These are phyloP conservation scores for Ilyonectria mors-panacis DNA, from an alignment of 2,329 filamentous ascomycete genomes.

Conservation along the genomic window DNA sequence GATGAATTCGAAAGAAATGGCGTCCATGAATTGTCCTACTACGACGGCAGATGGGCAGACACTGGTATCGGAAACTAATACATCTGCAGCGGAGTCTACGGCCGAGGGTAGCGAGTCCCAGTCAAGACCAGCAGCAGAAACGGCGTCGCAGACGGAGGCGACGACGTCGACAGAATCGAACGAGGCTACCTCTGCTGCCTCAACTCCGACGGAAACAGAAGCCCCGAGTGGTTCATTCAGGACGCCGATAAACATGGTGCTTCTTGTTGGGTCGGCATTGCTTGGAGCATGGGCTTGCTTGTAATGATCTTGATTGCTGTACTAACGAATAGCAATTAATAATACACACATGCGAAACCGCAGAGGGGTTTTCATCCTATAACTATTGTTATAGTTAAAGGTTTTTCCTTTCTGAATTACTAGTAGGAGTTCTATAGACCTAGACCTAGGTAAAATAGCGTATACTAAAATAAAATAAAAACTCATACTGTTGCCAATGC, in stretches of 20 bases:
- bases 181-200: background rate
- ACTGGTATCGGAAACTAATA: background rate
- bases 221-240: slow-evolving; percentile 4
- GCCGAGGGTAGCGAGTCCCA: background rate
- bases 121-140: background rate
- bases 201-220: slow-evolving; percentile 1
- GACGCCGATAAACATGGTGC: background rate
- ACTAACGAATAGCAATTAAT: background rate
- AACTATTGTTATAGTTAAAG: no score
- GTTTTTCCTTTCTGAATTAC: no score
- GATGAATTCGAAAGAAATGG: background rate
- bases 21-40: background rate
- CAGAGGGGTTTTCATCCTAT: no score
- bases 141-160: background rate
- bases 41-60: background rate
- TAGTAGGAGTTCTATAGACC: no score
- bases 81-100: background rate
- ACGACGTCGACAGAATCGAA: background rate
- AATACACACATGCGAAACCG: background rate
- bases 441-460: no score
- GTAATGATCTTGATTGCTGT: background rate
- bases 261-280: slow-evolving; percentile 11
- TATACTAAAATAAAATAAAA: no score
- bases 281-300: slow-evolving; percentile 15
- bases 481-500: background rate